Evolutionary conservation across 2,329 filamentous ascomycete species (phyloP).

Genomic region (Trichoderma hamatum): DNA sequence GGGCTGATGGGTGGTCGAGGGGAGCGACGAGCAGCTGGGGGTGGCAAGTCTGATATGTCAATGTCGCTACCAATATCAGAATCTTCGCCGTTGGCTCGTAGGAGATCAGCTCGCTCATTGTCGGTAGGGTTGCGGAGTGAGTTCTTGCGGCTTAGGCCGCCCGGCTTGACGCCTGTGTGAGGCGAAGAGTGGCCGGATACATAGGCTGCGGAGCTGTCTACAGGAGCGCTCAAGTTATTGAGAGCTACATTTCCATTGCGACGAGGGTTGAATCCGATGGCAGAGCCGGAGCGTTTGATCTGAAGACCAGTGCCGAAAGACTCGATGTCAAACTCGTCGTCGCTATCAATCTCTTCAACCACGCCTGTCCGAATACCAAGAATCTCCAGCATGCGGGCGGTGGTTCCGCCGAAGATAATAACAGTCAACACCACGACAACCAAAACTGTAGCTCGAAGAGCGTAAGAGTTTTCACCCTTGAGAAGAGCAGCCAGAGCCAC

Average conservation of each 20-base stretch:
- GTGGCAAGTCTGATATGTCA: slow-evolving; percentile 67
- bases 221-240: slow-evolving; percentile 50
- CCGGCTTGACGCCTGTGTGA: slow-evolving; percentile 46
- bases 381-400: slow-evolving; percentile 96
- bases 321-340: slow-evolving; percentile 98
- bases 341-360: slow-evolving; percentile 93
- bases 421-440: slow-evolving; percentile 97
- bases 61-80: slow-evolving; percentile 66
- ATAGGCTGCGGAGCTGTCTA: slow-evolving; percentile 49
- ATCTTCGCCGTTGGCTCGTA: slow-evolving; percentile 54
- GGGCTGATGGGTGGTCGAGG: slow-evolving; percentile 40
- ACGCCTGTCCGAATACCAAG: slow-evolving; percentile 95
- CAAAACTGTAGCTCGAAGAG: slow-evolving; percentile 90
- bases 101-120: slow-evolving; percentile 59
- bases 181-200: slow-evolving; percentile 59
- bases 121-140: slow-evolving; percentile 51
- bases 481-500: slow-evolving; percentile 91
- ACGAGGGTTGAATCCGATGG: slow-evolving; percentile 76
- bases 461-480: slow-evolving; percentile 77
- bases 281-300: slow-evolving; percentile 76
- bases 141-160: slow-evolving; percentile 57
- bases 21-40: slow-evolving; percentile 53
- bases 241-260: slow-evolving; percentile 64
- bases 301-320: slow-evolving; percentile 71
- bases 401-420: slow-evolving; percentile 98